Evolutionary conservation across 2,329 filamentous ascomycete genomes (phyloP).

Genomic region (Botrytis squamosa): DNA sequence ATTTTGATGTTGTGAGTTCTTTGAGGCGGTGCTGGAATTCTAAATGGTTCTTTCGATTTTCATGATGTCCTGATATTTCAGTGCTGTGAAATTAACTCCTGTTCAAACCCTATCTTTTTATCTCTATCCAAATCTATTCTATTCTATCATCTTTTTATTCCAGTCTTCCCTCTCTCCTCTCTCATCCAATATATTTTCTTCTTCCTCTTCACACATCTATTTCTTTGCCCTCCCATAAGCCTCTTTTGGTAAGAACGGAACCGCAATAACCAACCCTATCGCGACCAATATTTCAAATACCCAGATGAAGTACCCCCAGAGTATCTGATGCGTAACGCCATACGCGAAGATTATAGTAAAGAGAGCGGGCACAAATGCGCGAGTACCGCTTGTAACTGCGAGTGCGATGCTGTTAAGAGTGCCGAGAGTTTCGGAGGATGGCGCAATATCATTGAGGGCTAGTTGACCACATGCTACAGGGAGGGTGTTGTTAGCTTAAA

Average conservation of each 20-base stretch:
- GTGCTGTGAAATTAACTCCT: too few relatives aligned
- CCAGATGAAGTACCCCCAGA: slow-evolving; percentile 67
- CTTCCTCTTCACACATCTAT: neutral
- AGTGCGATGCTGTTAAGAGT: slow-evolving; percentile 70
- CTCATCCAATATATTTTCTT: neutral
- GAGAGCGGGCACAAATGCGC: slow-evolving; percentile 64
- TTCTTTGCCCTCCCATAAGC: slow-evolving; percentile 27
- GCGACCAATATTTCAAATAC: slow-evolving; percentile 49
- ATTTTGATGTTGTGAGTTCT: neutral
- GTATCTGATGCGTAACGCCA: slow-evolving; percentile 60
- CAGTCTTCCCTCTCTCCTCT: too few relatives aligned
- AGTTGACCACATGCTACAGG: slow-evolving; percentile 71
- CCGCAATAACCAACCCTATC: slow-evolving; percentile 34
- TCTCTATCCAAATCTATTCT: neutral
- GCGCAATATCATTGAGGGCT: slow-evolving; percentile 70
- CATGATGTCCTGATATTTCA: neutral
- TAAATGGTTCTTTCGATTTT: neutral
- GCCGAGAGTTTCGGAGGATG: slow-evolving; percentile 61
- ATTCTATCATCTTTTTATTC: neutral
- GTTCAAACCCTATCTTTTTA: neutral
- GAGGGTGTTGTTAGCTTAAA: slow-evolving; percentile 44
- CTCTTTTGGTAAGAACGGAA: slow-evolving; percentile 41
- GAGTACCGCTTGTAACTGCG: slow-evolving; percentile 58
- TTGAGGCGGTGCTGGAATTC: neutral
- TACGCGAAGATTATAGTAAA: slow-evolving; percentile 68